Percentiles rank a stretch among this genome's conserved stretches.
Conservation (phyloP, 305 asterid genomes). For the Rubia occidens region DNA sequence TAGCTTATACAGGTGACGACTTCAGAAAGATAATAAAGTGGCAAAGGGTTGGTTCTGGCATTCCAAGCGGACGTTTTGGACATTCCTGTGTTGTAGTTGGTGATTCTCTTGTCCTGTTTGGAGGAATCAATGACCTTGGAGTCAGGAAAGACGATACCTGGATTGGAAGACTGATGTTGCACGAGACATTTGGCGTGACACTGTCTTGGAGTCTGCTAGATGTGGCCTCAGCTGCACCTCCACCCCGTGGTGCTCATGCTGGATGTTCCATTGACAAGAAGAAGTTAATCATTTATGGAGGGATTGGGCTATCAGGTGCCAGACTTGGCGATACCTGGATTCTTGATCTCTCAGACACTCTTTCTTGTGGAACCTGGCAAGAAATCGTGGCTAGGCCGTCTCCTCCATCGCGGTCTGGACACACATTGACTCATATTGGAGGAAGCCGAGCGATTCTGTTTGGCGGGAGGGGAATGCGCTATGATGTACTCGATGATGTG, state of each 20-base stretch:
- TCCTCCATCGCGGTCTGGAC: conserved; percentile 87
- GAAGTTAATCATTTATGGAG: conserved; percentile 74
- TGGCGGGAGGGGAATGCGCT: conserved; percentile 81
- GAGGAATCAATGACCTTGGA: conserved; percentile 82
- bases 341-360: conserved; percentile 56
- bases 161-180: conserved; percentile 43
- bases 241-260: conserved; percentile 91
- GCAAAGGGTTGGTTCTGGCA: conserved; percentile 58
- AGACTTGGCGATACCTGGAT: conserved; percentile 76
- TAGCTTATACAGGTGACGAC: conserved; percentile 45
- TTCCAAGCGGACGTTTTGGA: conserved; percentile 82
- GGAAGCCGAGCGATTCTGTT: conserved; percentile 47
- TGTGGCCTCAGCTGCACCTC: conserved; percentile 41
- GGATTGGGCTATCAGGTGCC: conserved; percentile 58
- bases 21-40: conserved; percentile 42
- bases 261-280: conserved; percentile 52
- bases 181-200: conserved; percentile 34
- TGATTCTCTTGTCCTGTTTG: conserved; percentile 59
- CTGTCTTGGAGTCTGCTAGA: conserved; percentile 72
- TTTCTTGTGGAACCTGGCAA: conserved; percentile 51
- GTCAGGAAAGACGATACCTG: conserved; percentile 68
- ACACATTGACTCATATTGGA: conserved; percentile 62
- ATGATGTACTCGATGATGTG: conserved; percentile 67
- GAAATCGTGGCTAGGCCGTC: conserved; percentile 39
- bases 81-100: conserved; percentile 66